Evolutionary conservation across 2,329 filamentous ascomycete genomes (phyloP), one percentile per base, ranked within the genome.

Genomic region (Diaporthe batatas): DNA sequence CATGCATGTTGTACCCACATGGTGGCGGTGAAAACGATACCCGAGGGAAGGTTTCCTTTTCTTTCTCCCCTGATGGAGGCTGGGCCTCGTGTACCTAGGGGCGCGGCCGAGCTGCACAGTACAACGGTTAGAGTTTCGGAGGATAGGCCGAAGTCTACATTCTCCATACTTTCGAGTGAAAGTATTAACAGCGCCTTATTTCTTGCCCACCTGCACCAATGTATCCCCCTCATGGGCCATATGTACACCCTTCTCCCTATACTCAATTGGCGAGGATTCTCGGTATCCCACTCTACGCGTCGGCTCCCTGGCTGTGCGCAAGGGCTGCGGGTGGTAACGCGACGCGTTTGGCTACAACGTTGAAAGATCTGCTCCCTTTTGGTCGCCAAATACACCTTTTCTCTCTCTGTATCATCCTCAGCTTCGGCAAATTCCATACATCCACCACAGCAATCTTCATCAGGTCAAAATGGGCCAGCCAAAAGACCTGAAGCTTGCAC

Each of bases 11-110:
- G 32, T 25, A 7, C 62, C 34, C 25, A 53, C 32, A 25, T 21
- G 11, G 47, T 67, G 34, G 62, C 62, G 62, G 62, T 67, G 62
- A 67, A 67, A 53, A 21, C 18, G 29, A 39, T 51, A 34, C 12
- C 10, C 8, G 11, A 23, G 25, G 25, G 32, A n/a, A 25, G 8
- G 21, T 1, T 39, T 67, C 25, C 44, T 39, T 67, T 67, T 53
- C 14, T 23, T 47, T 25, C 25, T 23, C 21, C 21, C 59, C 42
- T 34, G 29, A 16, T 5, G 14, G 59, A 49, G 59, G 42, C 42
- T 64, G 59, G 59, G 25, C 12, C 49, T 64, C 39, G 32, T n/a
- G 25, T 64, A 34, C 42, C 32, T 64, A 16, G 47, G 42, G 18
- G 21, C n/a, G 3, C 4, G 32, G 32, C 16, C 21, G 62, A 29